Evolutionary conservation across 352 stramenopile species (phyloP), one percentile per base, ranked within the genome.

Genomic region (Pythium grandisporangium): DNA sequence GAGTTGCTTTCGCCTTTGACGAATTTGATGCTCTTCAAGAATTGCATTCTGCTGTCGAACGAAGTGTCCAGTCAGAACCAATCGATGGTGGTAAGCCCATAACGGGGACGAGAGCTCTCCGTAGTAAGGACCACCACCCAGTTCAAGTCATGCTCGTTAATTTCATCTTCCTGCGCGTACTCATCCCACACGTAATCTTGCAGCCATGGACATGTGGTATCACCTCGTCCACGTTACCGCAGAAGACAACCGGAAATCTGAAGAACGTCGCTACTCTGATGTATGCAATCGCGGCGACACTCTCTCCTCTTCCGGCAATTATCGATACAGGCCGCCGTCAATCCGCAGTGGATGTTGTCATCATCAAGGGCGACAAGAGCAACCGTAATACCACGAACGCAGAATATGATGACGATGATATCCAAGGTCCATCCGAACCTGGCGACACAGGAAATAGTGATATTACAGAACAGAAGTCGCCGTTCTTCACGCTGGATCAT

Each of bases 101-200:
- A n/a, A n/a, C n/a, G n/a, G n/a, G n/a, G n/a, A n/a, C n/a, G n/a
- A n/a, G n/a, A n/a, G n/a, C n/a, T n/a, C n/a, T n/a, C n/a, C 10
- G n/a, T 10, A 30, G 45, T 27, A 22, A 22, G 22, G 6, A 6
- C 4, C 57, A 58, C 26, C 51, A 62, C 7, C 63, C 65, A 2
- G 78, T 74, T 44, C 57, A 83, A 43, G 37, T 88, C 3, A 53
- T 86, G 13, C 23, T 80, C 17, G 39, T 80, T 39, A 84, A 82
- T 44, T 84, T 89, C 29, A 22, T 89, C 23, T 47, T 79, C 16
- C 40, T 82, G 2, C 67, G 70, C 2, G 61, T 86, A 13, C 30
- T 86, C 42, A 73, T 86, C 35, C 66, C 72, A 11, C 53, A 78
- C 26, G 50, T 86, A 11, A 42, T 89, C 5, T 42, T 84, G 27